These are phyloP conservation scores for Apiospora aurea DNA, from an alignment of 2,329 filamentous ascomycete genomes.

Conservation along the genomic window DNA sequence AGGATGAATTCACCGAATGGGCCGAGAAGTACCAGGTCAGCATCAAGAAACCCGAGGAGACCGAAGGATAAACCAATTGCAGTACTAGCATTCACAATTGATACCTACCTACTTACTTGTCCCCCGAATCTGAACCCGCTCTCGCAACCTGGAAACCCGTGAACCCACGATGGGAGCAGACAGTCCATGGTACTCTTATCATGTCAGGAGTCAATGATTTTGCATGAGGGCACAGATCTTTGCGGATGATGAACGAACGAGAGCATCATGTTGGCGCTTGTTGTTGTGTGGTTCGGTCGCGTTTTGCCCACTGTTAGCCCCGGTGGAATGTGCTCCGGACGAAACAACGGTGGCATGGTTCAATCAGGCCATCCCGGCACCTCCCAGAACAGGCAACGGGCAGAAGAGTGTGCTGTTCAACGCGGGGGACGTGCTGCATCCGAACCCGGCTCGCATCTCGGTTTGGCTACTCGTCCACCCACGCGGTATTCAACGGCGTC, in stretches of 20 bases:
- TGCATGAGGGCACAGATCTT: background rate
- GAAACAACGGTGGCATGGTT: slow-evolving; percentile 1
- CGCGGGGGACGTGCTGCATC: background rate
- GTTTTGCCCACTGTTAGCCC: background rate
- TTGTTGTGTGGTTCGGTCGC: background rate
- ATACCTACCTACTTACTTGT: background rate
- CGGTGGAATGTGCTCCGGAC: slow-evolving; percentile 7
- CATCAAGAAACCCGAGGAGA: slow-evolving; percentile 53
- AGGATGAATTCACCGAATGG: slow-evolving; percentile 84
- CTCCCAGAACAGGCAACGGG: slow-evolving; percentile 4
- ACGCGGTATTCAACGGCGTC: background rate
- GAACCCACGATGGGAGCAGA: background rate
- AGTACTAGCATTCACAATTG: slow-evolving; percentile 1
- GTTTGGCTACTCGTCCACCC: background rate
- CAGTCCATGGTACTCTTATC: background rate
- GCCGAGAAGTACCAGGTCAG: slow-evolving; percentile 63
- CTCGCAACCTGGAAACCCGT: background rate
- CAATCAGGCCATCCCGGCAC: background rate
- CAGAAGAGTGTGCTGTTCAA: background rate
- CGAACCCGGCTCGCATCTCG: background rate
- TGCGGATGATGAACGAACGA: background rate
- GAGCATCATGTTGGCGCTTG: background rate
- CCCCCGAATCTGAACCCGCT: background rate
- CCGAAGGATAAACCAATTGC: background rate
- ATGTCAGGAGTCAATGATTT: background rate